Percentiles rank a stretch among this genome's conserved stretches.
These are phyloP conservation scores for Paxillus rubicundulus DNA, from an alignment of 768 basidiomycete genomes.

Conservation along the genomic window DNA sequence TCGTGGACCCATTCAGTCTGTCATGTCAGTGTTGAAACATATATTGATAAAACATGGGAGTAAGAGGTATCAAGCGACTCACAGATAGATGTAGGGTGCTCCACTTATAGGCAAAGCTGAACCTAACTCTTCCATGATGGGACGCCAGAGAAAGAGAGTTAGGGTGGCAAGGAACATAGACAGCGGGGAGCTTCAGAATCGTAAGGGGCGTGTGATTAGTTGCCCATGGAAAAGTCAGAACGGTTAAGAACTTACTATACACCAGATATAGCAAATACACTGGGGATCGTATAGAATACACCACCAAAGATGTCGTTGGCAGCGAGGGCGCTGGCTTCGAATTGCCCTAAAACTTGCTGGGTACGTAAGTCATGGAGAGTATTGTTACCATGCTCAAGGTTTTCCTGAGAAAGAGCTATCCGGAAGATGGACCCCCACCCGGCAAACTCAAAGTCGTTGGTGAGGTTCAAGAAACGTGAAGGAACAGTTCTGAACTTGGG, in stretches of 20 bases:
- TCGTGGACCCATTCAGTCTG: slow-evolving; percentile 63
- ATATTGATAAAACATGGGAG: neutral
- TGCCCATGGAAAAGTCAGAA: neutral
- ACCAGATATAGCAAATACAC: slow-evolving; percentile 55
- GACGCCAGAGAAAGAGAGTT: slow-evolving; percentile 68
- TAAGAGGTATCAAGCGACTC: slow-evolving; percentile 14
- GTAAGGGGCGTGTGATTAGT: neutral
- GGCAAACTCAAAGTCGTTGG: slow-evolving; percentile 67
- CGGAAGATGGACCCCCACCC: slow-evolving; percentile 61
- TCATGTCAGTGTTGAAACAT: slow-evolving; percentile 2
- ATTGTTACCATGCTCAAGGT: slow-evolving; percentile 36
- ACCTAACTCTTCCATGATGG: slow-evolving; percentile 70
- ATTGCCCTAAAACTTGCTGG: slow-evolving; percentile 55
- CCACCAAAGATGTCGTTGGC: slow-evolving; percentile 68
- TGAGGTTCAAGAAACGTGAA: slow-evolving; percentile 60
- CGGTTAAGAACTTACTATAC: slow-evolving; percentile 51
- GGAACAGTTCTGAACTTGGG: slow-evolving; percentile 41
- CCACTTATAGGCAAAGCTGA: slow-evolving; percentile 68
- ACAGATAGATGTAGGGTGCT: slow-evolving; percentile 72
- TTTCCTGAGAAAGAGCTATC: slow-evolving; percentile 44
- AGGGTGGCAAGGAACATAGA: slow-evolving; percentile 62
- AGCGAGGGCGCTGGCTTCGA: slow-evolving; percentile 62
- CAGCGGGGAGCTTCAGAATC: slow-evolving; percentile 55
- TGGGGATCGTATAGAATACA: slow-evolving; percentile 68
- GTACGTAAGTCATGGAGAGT: slow-evolving; percentile 29